A percentile compares a stretch with the other conserved stretches of the same genome.
Evolutionary conservation across 2,329 filamentous ascomycete species (phyloP).

Genomic region (Paecilomyces variotii): DNA sequence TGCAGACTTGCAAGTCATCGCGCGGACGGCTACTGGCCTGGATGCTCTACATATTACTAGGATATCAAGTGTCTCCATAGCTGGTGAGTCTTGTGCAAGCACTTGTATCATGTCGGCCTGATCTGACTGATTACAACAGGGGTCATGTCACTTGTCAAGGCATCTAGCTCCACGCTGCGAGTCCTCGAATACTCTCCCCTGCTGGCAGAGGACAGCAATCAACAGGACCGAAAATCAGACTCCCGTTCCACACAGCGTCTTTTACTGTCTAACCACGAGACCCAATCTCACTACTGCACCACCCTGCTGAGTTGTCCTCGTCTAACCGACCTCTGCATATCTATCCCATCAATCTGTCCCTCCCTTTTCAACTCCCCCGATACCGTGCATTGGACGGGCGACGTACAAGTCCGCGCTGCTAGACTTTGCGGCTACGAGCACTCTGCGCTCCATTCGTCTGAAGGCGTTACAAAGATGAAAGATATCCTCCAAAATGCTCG

Average conservation of each 20-base stretch:
- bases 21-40: conserved; percentile 43
- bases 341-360: conserved; percentile 10
- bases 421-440: conserved; percentile 6
- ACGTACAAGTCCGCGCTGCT: conserved; percentile 13
- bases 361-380: conserved; percentile 6
- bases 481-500: neutral
- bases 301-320: conserved; percentile 7
- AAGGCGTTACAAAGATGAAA: conserved; percentile 4
- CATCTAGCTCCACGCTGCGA: conserved; percentile 40
- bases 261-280: neutral
- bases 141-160: conserved; percentile 45
- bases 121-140: conserved; percentile 15
- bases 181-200: conserved; percentile 48
- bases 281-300: conserved; percentile 7
- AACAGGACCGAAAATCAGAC: conserved; percentile 1
- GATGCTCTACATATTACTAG: conserved; percentile 48
- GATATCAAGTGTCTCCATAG: conserved; percentile 45
- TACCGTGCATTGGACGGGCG: conserved; percentile 10
- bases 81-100: conserved; percentile 18
- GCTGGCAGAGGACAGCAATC: conserved; percentile 31
- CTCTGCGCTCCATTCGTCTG: neutral
- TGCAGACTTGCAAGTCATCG: conserved; percentile 42
- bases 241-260: neutral
- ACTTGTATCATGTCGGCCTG: neutral
- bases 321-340: conserved; percentile 8